Evolutionary conservation across 768 basidiomycete genomes (phyloP).

Genomic region (Pleurotus ostreatus): DNA sequence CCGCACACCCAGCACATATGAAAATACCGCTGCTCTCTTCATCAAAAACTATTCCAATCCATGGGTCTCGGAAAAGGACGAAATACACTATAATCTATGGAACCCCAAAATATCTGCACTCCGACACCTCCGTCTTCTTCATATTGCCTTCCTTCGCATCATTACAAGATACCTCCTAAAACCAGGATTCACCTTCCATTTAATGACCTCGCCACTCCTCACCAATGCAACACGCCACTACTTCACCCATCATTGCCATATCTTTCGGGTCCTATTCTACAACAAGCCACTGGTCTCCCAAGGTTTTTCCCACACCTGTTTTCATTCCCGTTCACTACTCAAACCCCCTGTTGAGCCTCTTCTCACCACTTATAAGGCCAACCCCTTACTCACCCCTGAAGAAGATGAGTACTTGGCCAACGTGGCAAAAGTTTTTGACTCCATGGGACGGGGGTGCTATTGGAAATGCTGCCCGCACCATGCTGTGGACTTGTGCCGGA

Average conservation of each 20-base stretch:
- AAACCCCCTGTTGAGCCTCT: not conserved
- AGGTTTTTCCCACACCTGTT: slow-evolving; percentile 3
- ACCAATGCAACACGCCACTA: not conserved
- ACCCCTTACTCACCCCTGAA: slow-evolving; percentile 1
- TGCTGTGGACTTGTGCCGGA: not conserved
- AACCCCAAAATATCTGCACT: not conserved
- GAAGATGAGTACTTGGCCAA: slow-evolving; percentile 4
- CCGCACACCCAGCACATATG: no score
- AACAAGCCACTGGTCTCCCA: not conserved
- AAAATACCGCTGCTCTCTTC: not conserved
- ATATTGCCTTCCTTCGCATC: not conserved
- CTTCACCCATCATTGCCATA: slow-evolving; percentile 2
- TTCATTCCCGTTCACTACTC: not conserved
- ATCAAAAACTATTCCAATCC: not conserved
- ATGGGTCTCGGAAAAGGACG: not conserved
- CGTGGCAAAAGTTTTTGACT: not conserved
- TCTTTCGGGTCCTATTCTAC: not conserved
- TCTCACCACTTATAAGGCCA: not conserved
- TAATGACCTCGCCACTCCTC: not conserved
- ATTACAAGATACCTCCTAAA: not conserved
- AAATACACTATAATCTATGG: not conserved
- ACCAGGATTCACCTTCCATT: not conserved
- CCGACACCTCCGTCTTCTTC: not conserved
- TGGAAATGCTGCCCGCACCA: not conserved
- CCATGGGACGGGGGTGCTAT: not conserved